Percentiles rank a stretch among this genome's conserved stretches.
Conservation (phyloP, 2,329 filamentous ascomycete species). For the Pseudogymnoascus sp. region DNA sequence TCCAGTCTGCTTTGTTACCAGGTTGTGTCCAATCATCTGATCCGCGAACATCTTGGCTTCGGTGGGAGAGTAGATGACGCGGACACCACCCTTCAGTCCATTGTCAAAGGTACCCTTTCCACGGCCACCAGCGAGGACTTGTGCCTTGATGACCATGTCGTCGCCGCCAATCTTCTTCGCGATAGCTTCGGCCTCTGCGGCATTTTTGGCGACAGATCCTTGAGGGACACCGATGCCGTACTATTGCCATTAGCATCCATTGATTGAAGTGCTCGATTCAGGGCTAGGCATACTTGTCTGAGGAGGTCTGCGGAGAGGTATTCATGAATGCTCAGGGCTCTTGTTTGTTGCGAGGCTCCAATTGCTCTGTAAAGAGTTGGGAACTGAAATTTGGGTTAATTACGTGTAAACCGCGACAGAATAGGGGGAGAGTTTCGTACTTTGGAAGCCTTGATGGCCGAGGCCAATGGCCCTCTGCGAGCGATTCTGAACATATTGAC, state of each 20-base stretch:
- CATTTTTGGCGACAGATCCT: conserved; percentile 75
- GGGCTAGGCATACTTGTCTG: conserved; percentile 47
- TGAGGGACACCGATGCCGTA: conserved; percentile 93
- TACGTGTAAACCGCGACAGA: conserved; percentile 19
- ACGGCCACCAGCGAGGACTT: conserved; percentile 94
- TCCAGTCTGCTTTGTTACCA: conserved; percentile 99
- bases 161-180: conserved; percentile 87
- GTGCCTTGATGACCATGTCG: conserved; percentile 99
- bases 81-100: conserved; percentile 95
- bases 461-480: conserved; percentile 72
- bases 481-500: conserved; percentile 79
- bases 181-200: conserved; percentile 83
- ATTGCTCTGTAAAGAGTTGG: conserved; percentile 50
- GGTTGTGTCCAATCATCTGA: conserved; percentile 99
- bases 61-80: conserved; percentile 97
- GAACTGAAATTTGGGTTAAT: conserved; percentile 32
- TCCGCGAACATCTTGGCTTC: conserved; percentile 94
- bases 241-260: conserved; percentile 40
- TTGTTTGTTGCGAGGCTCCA: conserved; percentile 66
- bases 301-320: conserved; percentile 93
- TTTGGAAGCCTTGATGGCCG: conserved; percentile 70
- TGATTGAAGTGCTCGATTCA: conserved; percentile 16
- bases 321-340: conserved; percentile 94
- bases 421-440: conserved; percentile 38
- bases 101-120: conserved; percentile 98